phyloP scores from a whole-genome alignment of 2,329 filamentous ascomycete genomes.

The Aspergillus proliferans region DNA sequence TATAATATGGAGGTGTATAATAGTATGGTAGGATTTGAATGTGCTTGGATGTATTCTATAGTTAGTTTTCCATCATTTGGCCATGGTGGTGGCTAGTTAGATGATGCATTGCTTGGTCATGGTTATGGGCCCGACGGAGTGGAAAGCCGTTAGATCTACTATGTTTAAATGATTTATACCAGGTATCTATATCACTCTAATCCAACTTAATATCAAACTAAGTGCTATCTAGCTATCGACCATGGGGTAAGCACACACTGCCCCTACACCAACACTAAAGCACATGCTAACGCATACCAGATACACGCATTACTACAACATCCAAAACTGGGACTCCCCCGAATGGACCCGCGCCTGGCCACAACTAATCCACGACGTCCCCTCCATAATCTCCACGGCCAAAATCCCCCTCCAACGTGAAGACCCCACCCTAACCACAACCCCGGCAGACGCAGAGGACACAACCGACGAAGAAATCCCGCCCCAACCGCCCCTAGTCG shows the following conservation, averaged over 20 bases:
- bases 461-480: background rate
- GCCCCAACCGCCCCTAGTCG: background rate
- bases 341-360: constrained; percentile 13
- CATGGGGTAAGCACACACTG: background rate
- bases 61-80: no score
- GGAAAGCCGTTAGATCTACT: no score
- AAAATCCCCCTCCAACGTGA: background rate
- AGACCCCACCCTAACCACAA: background rate
- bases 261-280: background rate
- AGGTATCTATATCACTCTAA: no score
- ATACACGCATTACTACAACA: constrained; percentile 13
- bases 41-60: no score
- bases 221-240: no score
- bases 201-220: no score
- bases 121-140: no score
- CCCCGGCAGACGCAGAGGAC: background rate
- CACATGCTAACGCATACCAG: constrained; percentile 1
- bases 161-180: no score
- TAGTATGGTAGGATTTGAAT: no score
- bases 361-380: constrained; percentile 8
- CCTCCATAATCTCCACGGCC: constrained; percentile 5
- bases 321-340: constrained; percentile 5
- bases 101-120: no score
- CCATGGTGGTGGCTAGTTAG: no score
- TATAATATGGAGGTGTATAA: no score